Conservation (phyloP, 306 rosid genomes). For the Betula pendula region DNA sequence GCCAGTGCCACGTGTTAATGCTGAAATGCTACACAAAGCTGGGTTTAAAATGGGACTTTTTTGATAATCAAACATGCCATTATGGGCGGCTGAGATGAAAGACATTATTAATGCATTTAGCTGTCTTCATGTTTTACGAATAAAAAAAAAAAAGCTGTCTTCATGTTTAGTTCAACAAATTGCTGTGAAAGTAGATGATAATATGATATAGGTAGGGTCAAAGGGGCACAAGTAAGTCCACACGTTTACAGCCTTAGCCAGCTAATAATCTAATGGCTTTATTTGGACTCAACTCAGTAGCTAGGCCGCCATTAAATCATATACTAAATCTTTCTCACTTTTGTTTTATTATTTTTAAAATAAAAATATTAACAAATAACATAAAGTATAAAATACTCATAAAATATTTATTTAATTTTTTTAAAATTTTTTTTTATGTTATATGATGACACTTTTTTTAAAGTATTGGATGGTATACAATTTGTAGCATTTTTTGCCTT, state of each 20-base stretch:
- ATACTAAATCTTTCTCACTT: too few relatives aligned
- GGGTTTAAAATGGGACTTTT: not conserved
- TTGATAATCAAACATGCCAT: conserved; percentile 13
- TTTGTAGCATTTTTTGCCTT: too few relatives aligned
- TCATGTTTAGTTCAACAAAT: conserved; percentile 29
- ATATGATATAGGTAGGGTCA: conserved; percentile 26
- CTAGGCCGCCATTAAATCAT: not conserved
- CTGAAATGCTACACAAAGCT: not conserved
- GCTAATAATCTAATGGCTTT: conserved; percentile 29
- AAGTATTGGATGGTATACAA: too few relatives aligned
- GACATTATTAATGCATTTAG: too few relatives aligned
- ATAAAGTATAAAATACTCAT: too few relatives aligned
- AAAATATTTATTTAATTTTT: too few relatives aligned
- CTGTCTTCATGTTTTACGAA: conserved; percentile 37
- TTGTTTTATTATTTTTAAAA: too few relatives aligned
- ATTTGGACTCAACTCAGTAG: conserved; percentile 12
- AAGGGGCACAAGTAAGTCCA: conserved; percentile 25
- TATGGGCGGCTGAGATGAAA: conserved; percentile 16
- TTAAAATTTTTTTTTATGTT: too few relatives aligned
- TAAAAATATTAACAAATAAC: too few relatives aligned
- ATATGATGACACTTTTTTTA: too few relatives aligned
- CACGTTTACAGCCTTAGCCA: not conserved
- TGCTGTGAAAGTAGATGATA: conserved; percentile 2
- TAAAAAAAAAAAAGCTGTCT: too few relatives aligned
- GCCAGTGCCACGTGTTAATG: not conserved